These are phyloP conservation scores for Lecanicillium sp. DNA, from an alignment of 2,329 filamentous ascomycete species.

Conservation along the genomic window DNA sequence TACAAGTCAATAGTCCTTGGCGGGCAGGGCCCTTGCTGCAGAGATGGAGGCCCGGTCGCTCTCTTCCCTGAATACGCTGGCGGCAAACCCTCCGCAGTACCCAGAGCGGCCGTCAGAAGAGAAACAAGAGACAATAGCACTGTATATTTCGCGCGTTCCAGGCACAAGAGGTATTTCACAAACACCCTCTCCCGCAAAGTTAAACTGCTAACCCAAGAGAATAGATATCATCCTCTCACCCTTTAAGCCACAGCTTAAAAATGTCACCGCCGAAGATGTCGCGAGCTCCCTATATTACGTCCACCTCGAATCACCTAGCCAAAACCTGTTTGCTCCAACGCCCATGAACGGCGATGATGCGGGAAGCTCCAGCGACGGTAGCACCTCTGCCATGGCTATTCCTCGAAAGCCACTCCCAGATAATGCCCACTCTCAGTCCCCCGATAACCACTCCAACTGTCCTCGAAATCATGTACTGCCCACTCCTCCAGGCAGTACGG, in stretches of 20 bases:
- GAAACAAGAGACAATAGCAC: constrained; percentile 61
- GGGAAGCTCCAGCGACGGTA: constrained; percentile 36
- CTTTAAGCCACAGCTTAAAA: constrained; percentile 79
- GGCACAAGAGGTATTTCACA: constrained; percentile 67
- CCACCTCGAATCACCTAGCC: constrained; percentile 54
- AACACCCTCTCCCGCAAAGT: constrained; percentile 5
- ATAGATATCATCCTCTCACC: constrained; percentile 87
- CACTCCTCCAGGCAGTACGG: constrained; percentile 1
- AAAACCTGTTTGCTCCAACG: constrained; percentile 34
- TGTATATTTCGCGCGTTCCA: constrained; percentile 91
- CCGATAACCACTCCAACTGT: constrained; percentile 13
- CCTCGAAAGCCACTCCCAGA: constrained; percentile 43
- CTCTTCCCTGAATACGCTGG: constrained; percentile 68
- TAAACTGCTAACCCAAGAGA: not conserved
- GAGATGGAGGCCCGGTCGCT: constrained; percentile 74
- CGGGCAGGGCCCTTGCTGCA: constrained; percentile 2
- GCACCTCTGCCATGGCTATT: constrained; percentile 34
- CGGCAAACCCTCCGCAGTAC: constrained; percentile 79
- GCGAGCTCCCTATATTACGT: constrained; percentile 85
- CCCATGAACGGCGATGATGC: constrained; percentile 20
- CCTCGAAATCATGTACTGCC: constrained; percentile 1
- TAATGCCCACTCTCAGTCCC: constrained; percentile 18
- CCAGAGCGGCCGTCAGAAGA: constrained; percentile 66
- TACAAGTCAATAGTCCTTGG: too few species aligned
- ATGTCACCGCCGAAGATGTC: constrained; percentile 81